Evolutionary conservation across 2,329 filamentous ascomycete species (phyloP).

Genomic region (Sclerotinia minor): DNA sequence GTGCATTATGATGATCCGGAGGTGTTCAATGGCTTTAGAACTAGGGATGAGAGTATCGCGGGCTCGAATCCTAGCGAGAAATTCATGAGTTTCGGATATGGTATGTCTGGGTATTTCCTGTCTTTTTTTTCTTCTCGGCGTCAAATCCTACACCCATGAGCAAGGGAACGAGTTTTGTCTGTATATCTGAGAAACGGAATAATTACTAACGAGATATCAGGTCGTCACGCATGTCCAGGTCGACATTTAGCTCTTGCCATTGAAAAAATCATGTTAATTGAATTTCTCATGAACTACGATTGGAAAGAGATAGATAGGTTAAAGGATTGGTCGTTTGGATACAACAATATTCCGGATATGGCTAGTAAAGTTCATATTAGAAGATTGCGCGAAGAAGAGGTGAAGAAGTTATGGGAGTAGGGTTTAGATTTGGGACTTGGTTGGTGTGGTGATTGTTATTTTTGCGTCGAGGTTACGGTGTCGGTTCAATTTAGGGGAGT

Average conservation of each 20-base stretch:
- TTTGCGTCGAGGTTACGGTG: too few species aligned
- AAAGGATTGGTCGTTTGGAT: slow-evolving; percentile 22
- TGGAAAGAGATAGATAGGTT: slow-evolving; percentile 20
- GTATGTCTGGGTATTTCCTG: neutral
- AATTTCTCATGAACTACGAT: slow-evolving; percentile 22
- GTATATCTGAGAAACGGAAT: neutral
- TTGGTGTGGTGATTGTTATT: neutral
- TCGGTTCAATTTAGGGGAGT: too few species aligned
- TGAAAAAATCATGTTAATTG: slow-evolving; percentile 17
- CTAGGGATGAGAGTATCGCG: neutral
- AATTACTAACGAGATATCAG: neutral
- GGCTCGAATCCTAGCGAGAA: slow-evolving; percentile 13
- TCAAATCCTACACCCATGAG: neutral
- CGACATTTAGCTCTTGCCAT: slow-evolving; percentile 5
- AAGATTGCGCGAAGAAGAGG: neutral
- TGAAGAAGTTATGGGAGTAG: slow-evolving; percentile 9
- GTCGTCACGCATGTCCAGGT: slow-evolving; percentile 18
- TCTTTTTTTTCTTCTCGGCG: neutral
- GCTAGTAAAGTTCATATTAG: slow-evolving; percentile 11
- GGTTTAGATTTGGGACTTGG: neutral
- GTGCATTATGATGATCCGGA: slow-evolving; percentile 9
- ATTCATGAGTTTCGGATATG: slow-evolving; percentile 22
- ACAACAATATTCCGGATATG: slow-evolving; percentile 21
- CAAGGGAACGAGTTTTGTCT: neutral
- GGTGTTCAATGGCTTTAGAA: slow-evolving; percentile 17